Evolutionary conservation across 1,284 basidiomycete species (phyloP), one percentile per base, ranked within the genome.

Genomic region (Naganishia sp.): DNA sequence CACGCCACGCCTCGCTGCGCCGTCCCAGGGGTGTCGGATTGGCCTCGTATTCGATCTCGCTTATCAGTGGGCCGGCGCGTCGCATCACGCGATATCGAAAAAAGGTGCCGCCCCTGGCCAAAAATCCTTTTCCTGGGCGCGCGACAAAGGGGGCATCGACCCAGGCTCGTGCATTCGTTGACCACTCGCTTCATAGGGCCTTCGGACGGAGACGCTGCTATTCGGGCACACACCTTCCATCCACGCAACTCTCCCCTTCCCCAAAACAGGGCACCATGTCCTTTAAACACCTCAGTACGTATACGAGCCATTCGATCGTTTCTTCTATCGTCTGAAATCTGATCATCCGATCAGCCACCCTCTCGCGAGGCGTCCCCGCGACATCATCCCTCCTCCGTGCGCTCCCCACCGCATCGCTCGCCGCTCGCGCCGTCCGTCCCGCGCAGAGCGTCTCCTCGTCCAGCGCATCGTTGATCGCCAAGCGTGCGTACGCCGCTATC

Each of bases 331-430:
- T 32, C 28, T 28, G 28, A 28, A 32, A 18, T n/a, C 45, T 46
- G 11, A 45, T 49, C 28, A 11, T 46, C 21, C 23, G 5, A 4
- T 13, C 32, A 66, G 64, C 56, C 15, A 66, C 55, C 17, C 56
- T 66, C 42, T 51, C 64, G 15, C 55, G 64, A 45, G 55, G 55
- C 42, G 46, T 66, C 21, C 55, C 57, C 35, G 63, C 63, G 47
- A 67, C 67, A 61, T 69, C 70, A 65, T 65, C 67, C 18, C 67
- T 51, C 41, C 58, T 61, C 31, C 64, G 61, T 53, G 51, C 63
- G 6, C 43, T 55, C 15, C 66, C 68, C 41, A 65, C 65, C 10
- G 62, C 63, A 13, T 52, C 55, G 25, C 43, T 52, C 25, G 18
- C 67, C 35, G 39, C 63, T 49, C 42, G 65, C 56, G 47, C 58